Evolutionary conservation across 257 asterid species (phyloP).

Genomic region (Fraxinus quadrangulata): DNA sequence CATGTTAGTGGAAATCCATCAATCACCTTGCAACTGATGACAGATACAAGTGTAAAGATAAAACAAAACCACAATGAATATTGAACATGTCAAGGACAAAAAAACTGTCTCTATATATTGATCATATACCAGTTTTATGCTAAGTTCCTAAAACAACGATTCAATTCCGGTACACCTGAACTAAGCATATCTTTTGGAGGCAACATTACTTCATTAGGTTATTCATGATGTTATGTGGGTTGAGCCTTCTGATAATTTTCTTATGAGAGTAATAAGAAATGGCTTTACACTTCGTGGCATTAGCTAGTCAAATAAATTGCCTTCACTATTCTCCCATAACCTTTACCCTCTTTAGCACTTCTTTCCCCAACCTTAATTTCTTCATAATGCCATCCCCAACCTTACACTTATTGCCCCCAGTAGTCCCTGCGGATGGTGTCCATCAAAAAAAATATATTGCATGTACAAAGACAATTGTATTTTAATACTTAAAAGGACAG

Average conservation of each 20-base stretch:
- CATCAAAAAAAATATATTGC: background rate
- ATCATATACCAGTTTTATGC: background rate
- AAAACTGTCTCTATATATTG: background rate
- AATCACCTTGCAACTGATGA: background rate
- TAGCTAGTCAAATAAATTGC: background rate
- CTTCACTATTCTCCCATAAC: background rate
- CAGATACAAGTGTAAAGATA: background rate
- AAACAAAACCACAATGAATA: background rate
- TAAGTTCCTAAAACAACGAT: background rate
- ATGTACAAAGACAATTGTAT: background rate
- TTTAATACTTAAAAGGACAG: background rate
- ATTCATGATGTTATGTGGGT: constrained; percentile 1
- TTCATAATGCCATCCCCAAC: background rate
- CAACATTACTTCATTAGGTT: background rate
- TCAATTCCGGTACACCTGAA: background rate
- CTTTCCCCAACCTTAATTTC: background rate
- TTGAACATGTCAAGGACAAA: background rate
- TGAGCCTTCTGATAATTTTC: constrained; percentile 1
- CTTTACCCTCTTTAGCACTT: background rate
- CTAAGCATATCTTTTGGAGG: background rate
- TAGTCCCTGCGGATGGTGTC: background rate
- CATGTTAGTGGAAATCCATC: background rate
- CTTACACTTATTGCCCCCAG: background rate
- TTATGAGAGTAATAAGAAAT: constrained; percentile 1
- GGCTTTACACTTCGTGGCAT: background rate